Conservation (phyloP, 75 land plant genomes). For the Azolla pinnata region DNA sequence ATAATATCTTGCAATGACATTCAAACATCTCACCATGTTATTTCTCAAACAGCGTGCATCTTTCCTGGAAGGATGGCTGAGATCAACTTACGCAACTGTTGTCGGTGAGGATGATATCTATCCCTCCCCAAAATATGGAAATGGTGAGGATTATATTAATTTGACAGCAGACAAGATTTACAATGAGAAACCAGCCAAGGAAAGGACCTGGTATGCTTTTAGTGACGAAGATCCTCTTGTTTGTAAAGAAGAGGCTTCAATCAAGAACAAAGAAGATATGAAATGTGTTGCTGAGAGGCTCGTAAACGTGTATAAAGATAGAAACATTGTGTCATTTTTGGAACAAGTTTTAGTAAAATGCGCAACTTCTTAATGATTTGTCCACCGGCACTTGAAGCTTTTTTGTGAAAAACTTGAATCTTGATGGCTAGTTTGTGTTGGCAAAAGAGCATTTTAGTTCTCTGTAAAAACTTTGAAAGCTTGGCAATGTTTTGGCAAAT, state of each 20-base stretch:
- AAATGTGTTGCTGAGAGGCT: conserved; percentile 5
- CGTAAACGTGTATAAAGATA: conserved; percentile 15
- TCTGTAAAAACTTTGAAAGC: no score
- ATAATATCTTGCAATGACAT: background rate
- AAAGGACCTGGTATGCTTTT: conserved; percentile 14
- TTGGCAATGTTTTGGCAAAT: no score
- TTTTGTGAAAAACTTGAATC: no score
- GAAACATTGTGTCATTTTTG: no score
- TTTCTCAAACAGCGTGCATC: background rate
- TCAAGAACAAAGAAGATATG: conserved; percentile 4
- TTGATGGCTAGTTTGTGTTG: no score
- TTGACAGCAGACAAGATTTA: background rate
- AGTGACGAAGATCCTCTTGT: conserved; percentile 1
- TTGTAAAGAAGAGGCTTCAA: background rate
- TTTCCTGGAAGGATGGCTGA: background rate
- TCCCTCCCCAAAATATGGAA: background rate
- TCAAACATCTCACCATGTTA: background rate
- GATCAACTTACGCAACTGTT: background rate
- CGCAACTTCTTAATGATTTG: no score
- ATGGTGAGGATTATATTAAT: background rate
- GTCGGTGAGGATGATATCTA: background rate
- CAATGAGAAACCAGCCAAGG: background rate
- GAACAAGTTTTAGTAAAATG: no score
- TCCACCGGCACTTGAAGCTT: no score
- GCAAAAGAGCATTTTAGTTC: no score